These are phyloP conservation scores for Paraurostyla sp. DNA, from an alignment of 73 alveolate genomes.

Conservation along the genomic window DNA sequence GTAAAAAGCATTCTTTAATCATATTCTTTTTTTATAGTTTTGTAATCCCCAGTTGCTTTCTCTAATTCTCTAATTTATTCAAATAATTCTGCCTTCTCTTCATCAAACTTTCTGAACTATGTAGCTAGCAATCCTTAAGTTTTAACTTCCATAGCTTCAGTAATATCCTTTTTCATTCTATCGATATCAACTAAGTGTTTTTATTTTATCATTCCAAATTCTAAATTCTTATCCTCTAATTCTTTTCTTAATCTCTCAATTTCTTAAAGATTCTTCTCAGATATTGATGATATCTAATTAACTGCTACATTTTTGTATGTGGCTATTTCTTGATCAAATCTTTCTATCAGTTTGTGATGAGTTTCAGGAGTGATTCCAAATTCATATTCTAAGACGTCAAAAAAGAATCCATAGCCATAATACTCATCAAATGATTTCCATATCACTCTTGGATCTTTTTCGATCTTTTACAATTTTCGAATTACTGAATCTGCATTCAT, in stretches of 20 bases:
- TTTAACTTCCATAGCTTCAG: conserved; percentile 52
- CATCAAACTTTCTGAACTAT: conserved; percentile 61
- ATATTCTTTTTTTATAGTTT: neutral
- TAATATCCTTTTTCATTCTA: conserved; percentile 30
- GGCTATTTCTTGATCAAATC: conserved; percentile 50
- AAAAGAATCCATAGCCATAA: conserved; percentile 69
- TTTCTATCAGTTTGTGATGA: conserved; percentile 45
- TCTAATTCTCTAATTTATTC: conserved; percentile 61
- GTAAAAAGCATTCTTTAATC: conserved; percentile 36
- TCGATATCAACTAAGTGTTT: conserved; percentile 40
- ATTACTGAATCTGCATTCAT: conserved; percentile 66
- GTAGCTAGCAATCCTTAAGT: conserved; percentile 42
- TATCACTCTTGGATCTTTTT: conserved; percentile 54
- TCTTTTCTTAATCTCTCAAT: conserved; percentile 33
- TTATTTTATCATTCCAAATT: conserved; percentile 21
- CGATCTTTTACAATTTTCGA: conserved; percentile 62
- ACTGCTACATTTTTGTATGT: conserved; percentile 34
- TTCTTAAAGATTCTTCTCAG: conserved; percentile 48
- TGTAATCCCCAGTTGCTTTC: conserved; percentile 2
- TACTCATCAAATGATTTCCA: conserved; percentile 66
- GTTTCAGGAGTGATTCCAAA: conserved; percentile 71
- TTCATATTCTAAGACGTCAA: conserved; percentile 52
- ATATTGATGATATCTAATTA: conserved; percentile 19
- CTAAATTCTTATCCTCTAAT: conserved; percentile 53
- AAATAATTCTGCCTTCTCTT: conserved; percentile 69